phyloP scores from a whole-genome alignment of 106 monocot species.

The Iris macrosiphon region DNA sequence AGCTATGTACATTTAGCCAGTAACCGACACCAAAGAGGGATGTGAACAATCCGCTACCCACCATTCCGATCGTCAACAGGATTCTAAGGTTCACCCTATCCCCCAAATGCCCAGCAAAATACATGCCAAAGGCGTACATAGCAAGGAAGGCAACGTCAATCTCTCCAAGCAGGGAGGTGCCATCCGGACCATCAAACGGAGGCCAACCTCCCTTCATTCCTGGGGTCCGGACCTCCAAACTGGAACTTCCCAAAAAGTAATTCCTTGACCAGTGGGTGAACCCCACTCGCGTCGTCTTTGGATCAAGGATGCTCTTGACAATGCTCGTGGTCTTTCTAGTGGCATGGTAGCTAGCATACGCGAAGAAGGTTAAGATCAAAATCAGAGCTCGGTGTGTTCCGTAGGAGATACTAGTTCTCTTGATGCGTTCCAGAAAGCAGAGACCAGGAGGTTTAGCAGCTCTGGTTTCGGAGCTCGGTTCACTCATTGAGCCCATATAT shows the following conservation, averaged over 20 bases:
- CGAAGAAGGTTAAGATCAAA: conserved; percentile 57
- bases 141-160: conserved; percentile 89
- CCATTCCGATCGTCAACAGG: conserved; percentile 72
- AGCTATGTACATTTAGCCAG: conserved; percentile 80
- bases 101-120: conserved; percentile 84
- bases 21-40: conserved; percentile 73
- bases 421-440: conserved; percentile 28
- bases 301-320: conserved; percentile 71
- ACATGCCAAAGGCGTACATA: conserved; percentile 84
- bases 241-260: conserved; percentile 8
- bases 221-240: neutral
- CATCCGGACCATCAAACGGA: conserved; percentile 54
- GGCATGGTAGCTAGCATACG: conserved; percentile 80
- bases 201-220: conserved; percentile 54
- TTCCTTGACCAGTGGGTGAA: conserved; percentile 17
- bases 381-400: conserved; percentile 62
- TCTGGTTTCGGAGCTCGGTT: too few relatives aligned
- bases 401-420: conserved; percentile 27
- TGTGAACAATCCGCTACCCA: conserved; percentile 80
- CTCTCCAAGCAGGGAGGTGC: conserved; percentile 70
- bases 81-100: conserved; percentile 74
- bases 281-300: conserved; percentile 24
- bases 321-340: conserved; percentile 76
- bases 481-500: too few relatives aligned
- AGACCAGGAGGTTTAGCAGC: conserved; percentile 54